Percentiles rank a stretch among this genome's conserved stretches.
phyloP scores from a whole-genome alignment of 495 filamentous ascomycete genomes.

The Neurospora terricola region DNA sequence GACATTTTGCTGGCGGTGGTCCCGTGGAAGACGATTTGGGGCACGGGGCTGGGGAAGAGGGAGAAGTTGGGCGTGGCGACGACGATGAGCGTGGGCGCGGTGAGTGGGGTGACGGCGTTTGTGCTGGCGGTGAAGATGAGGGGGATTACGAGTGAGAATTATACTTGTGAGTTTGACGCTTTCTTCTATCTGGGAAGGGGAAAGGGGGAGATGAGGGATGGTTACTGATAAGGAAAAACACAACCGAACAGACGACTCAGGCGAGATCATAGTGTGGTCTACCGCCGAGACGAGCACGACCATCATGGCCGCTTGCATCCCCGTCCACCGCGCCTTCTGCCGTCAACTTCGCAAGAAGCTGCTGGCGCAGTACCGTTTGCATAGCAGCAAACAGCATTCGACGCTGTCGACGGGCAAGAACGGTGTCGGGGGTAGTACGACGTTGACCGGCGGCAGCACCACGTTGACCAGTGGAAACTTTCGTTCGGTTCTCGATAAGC shows the following conservation, averaged over 20 bases:
- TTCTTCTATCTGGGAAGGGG: too few species aligned
- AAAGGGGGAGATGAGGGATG: too few species aligned
- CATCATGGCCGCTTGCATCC: constrained; percentile 27
- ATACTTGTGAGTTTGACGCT: constrained; percentile 19
- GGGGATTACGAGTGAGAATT: constrained; percentile 8
- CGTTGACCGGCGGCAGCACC: not conserved
- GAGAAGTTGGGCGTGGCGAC: constrained; percentile 22
- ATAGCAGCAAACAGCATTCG: not conserved
- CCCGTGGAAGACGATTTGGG: constrained; percentile 19
- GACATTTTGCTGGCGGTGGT: constrained; percentile 19
- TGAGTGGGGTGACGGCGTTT: constrained; percentile 18
- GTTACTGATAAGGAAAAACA: too few species aligned
- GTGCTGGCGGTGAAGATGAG: constrained; percentile 12
- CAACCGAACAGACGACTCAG: constrained; percentile 15
- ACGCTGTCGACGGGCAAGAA: not conserved
- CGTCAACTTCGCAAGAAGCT: constrained; percentile 8
- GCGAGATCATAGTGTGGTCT: constrained; percentile 17
- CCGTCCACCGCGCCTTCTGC: constrained; percentile 22
- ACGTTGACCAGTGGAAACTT: not conserved
- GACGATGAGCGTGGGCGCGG: constrained; percentile 23
- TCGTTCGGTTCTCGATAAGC: not conserved
- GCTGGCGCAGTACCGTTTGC: not conserved
- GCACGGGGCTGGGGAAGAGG: constrained; percentile 17
- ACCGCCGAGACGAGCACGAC: constrained; percentile 19
- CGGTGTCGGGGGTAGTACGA: not conserved